These are phyloP conservation scores for Phytophthora niederhauseri DNA, from an alignment of 352 stramenopile species.

Conservation along the genomic window DNA sequence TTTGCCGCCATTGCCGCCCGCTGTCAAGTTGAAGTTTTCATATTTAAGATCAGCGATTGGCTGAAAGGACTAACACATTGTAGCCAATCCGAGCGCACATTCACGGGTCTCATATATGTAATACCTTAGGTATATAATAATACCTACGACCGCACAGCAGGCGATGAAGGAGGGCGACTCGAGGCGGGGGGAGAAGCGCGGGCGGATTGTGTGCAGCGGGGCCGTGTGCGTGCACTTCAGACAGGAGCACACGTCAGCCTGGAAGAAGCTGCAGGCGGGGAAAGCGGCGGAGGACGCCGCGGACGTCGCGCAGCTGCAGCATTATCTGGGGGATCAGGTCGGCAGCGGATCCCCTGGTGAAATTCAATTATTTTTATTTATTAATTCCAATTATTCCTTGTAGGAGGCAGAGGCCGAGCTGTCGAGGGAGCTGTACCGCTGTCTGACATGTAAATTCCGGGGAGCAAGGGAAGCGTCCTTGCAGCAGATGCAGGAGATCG, in stretches of 20 bases:
- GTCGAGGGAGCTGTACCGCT: constrained; percentile 43
- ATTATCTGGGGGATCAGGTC: constrained; percentile 30
- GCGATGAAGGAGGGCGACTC: neutral
- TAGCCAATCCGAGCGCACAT: neutral
- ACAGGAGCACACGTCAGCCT: neutral
- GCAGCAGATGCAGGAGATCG: constrained; percentile 27
- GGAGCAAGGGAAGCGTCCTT: constrained; percentile 41
- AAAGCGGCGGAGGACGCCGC: neutral
- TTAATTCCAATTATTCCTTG: constrained; percentile 11
- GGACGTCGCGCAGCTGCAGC: constrained; percentile 21
- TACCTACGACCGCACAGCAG: neutral
- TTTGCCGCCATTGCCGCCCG: too few relatives aligned
- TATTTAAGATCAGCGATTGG: too few relatives aligned
- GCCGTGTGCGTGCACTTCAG: constrained; percentile 28
- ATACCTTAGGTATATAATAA: too few relatives aligned
- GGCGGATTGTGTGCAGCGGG: constrained; percentile 18
- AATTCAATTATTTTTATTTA: constrained; percentile 1
- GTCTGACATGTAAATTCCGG: constrained; percentile 57
- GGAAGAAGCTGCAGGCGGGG: constrained; percentile 9
- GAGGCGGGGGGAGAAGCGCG: constrained; percentile 22
- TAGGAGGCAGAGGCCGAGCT: constrained; percentile 18
- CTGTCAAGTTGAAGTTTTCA: too few relatives aligned
- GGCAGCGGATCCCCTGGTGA: neutral
- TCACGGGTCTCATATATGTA: too few relatives aligned
- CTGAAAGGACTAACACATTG: neutral